Evolutionary conservation across 225 moss, liverwort and hornwort species (phyloP), one percentile per base, ranked within the genome.

Genomic region (Sphagnum tenellum): DNA sequence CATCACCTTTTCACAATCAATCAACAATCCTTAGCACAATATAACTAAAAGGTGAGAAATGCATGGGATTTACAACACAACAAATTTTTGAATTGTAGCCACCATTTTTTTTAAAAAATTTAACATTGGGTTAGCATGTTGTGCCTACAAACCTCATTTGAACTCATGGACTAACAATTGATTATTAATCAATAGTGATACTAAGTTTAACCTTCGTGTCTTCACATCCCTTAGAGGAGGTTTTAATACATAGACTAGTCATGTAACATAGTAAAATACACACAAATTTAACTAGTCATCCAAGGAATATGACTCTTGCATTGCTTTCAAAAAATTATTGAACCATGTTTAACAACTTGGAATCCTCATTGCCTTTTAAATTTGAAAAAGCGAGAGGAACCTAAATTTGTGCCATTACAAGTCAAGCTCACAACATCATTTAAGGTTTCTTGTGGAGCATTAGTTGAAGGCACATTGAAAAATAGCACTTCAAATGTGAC

Each of bases 141-240:
- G 80, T 66, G 57, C 72, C 57, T 79, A 83, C 68, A 83, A 79
- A 66, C 83, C 77, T 63, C 80, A 87, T 76, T 79, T 84, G 50
- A 86, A 80, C 57, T 98, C 87, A 50, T 84, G 83, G 63, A 73
- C 75, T 67, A 87, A 70, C 63, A 90, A 79, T 70, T 91, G 83
- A 81, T 99, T 90, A 77, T 76, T 89, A 52, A 87, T 89, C 76
- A 99, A 72, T 59, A 99, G 76, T 47, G 78, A 80, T 62, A 99
- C 83, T 68, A 99, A 87, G 66, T 89, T 77, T 63, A 78, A 72
- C 50, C 78, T 78, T 45, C 70, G 55, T 59, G 69, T 79, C 66
- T 82, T 80, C 68, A 74, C 76, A 62, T 76, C 70, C 61, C 70
- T 67, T 55, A 63, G 64, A 67, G 59, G 46, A 72, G 69, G 66